These are phyloP conservation scores for Phytophthora ohioensis DNA, from an alignment of 352 stramenopile genomes.

Conservation along the genomic window DNA sequence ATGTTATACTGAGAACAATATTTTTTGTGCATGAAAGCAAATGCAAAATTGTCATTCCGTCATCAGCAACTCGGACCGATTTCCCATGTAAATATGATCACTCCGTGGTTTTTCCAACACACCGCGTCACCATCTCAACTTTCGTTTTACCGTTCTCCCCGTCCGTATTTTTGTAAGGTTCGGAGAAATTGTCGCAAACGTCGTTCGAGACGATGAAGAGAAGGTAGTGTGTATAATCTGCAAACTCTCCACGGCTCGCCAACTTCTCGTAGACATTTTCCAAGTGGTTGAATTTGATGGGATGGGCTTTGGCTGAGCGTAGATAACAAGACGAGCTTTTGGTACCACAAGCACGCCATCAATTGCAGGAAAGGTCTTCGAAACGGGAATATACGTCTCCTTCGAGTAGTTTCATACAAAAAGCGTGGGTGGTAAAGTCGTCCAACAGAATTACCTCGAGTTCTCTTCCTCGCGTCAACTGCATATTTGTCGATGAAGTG, in stretches of 20 bases:
- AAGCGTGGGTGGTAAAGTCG: no score
- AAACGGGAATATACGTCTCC: conserved; percentile 5
- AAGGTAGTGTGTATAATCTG: conserved; percentile 36
- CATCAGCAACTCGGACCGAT: no score
- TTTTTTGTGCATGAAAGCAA: no score
- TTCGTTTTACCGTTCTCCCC: neutral
- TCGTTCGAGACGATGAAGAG: conserved; percentile 45
- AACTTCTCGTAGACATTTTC: conserved; percentile 28
- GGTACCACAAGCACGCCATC: conserved; percentile 37
- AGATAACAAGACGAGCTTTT: conserved; percentile 27
- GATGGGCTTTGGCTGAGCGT: conserved; percentile 29
- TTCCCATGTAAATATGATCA: no score
- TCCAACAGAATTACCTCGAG: no score
- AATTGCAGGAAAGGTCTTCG: conserved; percentile 43
- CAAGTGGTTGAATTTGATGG: conserved; percentile 39
- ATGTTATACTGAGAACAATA: no score
- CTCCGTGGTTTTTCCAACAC: conserved; percentile 19
- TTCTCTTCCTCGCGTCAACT: no score
- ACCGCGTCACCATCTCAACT: conserved; percentile 24
- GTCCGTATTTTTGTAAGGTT: conserved; percentile 30
- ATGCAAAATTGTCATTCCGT: no score
- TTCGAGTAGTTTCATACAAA: no score
- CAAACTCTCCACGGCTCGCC: conserved; percentile 16
- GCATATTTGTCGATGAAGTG: no score
- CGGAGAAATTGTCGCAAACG: conserved; percentile 33